Percentiles rank a stretch among this genome's conserved stretches.
These are phyloP conservation scores for Tieghemostelium lacteum DNA, from an alignment of 78 protist species.

Conservation along the genomic window DNA sequence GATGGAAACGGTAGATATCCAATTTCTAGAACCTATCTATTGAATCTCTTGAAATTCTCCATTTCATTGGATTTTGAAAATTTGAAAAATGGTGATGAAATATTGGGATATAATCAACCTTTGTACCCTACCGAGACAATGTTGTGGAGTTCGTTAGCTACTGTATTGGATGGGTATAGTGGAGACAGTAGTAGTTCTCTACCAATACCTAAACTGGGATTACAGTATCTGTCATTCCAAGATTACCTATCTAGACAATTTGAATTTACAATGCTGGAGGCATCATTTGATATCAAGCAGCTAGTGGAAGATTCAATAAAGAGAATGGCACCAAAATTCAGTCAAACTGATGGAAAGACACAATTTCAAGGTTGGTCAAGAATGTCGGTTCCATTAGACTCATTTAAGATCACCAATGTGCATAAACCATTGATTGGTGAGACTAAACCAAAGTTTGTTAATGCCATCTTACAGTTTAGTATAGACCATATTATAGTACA, in stretches of 20 bases:
- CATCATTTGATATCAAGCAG: slow-evolving; percentile 88
- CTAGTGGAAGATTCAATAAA: slow-evolving; percentile 89
- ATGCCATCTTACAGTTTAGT: slow-evolving; percentile 6
- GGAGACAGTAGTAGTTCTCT: slow-evolving; percentile 60
- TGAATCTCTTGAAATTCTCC: neutral
- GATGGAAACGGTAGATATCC: neutral
- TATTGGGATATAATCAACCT: slow-evolving; percentile 16
- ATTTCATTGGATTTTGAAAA: neutral
- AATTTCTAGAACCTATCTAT: neutral
- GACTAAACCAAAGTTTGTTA: slow-evolving; percentile 85
- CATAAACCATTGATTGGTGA: slow-evolving; percentile 89
- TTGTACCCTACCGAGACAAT: slow-evolving; percentile 88
- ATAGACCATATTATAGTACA: slow-evolving; percentile 3
- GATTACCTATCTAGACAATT: slow-evolving; percentile 96
- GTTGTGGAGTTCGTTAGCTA: slow-evolving; percentile 59
- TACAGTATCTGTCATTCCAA: slow-evolving; percentile 95
- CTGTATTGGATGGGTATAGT: too few relatives aligned
- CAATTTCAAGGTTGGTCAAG: slow-evolving; percentile 87
- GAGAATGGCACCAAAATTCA: slow-evolving; percentile 34
- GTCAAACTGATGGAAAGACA: neutral
- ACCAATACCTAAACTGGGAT: slow-evolving; percentile 93
- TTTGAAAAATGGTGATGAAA: neutral
- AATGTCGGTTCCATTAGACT: slow-evolving; percentile 88
- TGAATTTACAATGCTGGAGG: slow-evolving; percentile 90
- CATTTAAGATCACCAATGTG: slow-evolving; percentile 75